Evolutionary conservation across 2,329 filamentous ascomycete species (phyloP).

Genomic region (Aphanocladium album): DNA sequence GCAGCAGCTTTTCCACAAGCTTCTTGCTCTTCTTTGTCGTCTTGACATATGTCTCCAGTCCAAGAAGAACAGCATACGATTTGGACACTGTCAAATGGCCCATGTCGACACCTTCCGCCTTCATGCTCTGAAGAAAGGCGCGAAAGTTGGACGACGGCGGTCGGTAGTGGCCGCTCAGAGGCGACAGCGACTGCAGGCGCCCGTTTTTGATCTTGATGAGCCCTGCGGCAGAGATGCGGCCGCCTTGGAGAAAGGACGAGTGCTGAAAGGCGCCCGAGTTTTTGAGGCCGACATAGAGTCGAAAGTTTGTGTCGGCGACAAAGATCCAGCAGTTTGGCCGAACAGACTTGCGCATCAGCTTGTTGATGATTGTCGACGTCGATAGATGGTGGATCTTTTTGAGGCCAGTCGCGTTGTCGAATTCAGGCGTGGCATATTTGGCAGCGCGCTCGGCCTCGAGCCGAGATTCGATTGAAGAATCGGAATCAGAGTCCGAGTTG

Average conservation of each 20-base stretch:
- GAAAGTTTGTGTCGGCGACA: slow-evolving; percentile 78
- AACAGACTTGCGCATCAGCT: slow-evolving; percentile 70
- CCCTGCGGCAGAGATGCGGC: slow-evolving; percentile 75
- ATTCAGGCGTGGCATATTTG: slow-evolving; percentile 60
- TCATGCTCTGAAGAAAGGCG: slow-evolving; percentile 69
- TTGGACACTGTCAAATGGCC: slow-evolving; percentile 72
- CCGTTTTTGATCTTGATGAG: slow-evolving; percentile 82
- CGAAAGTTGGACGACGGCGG: slow-evolving; percentile 80
- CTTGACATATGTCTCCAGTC: slow-evolving; percentile 73
- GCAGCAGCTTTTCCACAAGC: slow-evolving; percentile 43
- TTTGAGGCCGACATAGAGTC: slow-evolving; percentile 87
- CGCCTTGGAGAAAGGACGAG: slow-evolving; percentile 80
- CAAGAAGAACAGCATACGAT: slow-evolving; percentile 75
- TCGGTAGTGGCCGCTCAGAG: slow-evolving; percentile 73
- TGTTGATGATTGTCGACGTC: slow-evolving; percentile 70
- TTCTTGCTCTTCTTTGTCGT: slow-evolving; percentile 61
- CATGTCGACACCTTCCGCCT: slow-evolving; percentile 73
- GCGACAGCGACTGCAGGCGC: slow-evolving; percentile 67
- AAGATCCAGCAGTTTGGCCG: slow-evolving; percentile 94
- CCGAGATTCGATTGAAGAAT: slow-evolving; percentile 38
- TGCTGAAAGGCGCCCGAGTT: slow-evolving; percentile 85
- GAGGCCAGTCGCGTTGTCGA: slow-evolving; percentile 55
- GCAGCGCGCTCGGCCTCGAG: slow-evolving; percentile 57
- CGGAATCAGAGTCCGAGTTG: slow-evolving; percentile 28
- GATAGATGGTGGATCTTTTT: slow-evolving; percentile 58